Percentiles rank a stretch among this genome's conserved stretches.
These are phyloP conservation scores for Rhodotorula sp. DNA, from an alignment of 1,284 basidiomycete species.

Conservation along the genomic window DNA sequence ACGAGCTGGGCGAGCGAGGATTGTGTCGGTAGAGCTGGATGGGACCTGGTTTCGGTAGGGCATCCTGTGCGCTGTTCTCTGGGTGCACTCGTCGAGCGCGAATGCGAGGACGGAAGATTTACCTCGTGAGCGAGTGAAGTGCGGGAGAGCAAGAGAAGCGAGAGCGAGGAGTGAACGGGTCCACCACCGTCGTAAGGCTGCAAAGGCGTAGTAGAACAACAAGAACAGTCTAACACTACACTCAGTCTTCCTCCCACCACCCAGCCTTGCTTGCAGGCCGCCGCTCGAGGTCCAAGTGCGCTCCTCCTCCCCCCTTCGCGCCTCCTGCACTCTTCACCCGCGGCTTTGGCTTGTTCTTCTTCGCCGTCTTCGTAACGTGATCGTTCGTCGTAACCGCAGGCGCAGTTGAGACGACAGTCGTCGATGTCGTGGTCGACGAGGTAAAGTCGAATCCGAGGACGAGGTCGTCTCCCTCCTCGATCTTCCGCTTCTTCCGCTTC, in stretches of 20 bases:
- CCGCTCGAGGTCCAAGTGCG: conserved; percentile 12
- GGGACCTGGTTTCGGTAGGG: conserved; percentile 9
- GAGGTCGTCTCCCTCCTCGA: conserved; percentile 28
- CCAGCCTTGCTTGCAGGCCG: conserved; percentile 27
- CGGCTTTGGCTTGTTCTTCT: conserved; percentile 7
- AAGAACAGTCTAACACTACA: no score
- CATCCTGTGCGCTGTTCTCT: neutral
- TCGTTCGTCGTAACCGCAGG: neutral
- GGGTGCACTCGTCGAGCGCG: neutral
- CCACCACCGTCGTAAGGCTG: neutral
- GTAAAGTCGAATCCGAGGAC: conserved; percentile 36
- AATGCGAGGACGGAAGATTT: neutral
- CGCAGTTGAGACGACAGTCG: neutral
- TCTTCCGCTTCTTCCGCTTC: conserved; percentile 27
- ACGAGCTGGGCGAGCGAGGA: neutral
- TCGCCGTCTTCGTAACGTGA: neutral
- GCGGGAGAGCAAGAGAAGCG: neutral
- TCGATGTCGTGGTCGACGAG: neutral
- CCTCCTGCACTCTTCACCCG: neutral
- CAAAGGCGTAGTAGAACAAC: neutral
- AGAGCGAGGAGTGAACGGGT: neutral
- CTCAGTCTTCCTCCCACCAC: conserved; percentile 41
- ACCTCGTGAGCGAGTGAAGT: neutral
- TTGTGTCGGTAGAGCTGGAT: conserved; percentile 6
- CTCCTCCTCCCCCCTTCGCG: conserved; percentile 2